A percentile compares a stretch with the other conserved stretches of the same genome.
phyloP scores from a whole-genome alignment of 371 early-diverging fungal genomes.

The Dichotomocladium elegans region DNA sequence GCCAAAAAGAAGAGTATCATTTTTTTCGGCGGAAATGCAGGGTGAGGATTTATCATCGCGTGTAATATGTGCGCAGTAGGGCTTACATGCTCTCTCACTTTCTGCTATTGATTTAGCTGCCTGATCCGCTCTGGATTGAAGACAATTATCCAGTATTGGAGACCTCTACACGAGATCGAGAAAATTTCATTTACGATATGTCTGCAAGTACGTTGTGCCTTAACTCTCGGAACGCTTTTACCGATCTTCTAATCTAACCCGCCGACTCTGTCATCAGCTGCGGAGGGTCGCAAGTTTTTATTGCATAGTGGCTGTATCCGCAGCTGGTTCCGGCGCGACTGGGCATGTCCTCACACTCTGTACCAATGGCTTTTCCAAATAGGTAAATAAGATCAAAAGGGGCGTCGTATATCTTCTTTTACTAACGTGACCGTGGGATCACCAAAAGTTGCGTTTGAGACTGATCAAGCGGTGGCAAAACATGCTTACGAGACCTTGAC shows the following conservation, averaged over 20 bases:
- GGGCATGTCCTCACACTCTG: constrained; percentile 31
- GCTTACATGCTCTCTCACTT: too few relatives aligned
- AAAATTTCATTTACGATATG: constrained; percentile 8
- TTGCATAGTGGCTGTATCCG: constrained; percentile 20
- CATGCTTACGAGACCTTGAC: constrained; percentile 27
- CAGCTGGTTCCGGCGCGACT: constrained; percentile 29
- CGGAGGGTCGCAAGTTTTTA: constrained; percentile 22
- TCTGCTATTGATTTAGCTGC: constrained; percentile 7
- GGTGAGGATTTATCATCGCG: not conserved
- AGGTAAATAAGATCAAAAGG: constrained; percentile 12
- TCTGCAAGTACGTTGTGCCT: constrained; percentile 9
- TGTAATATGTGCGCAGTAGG: too few relatives aligned
- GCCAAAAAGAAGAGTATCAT: not conserved
- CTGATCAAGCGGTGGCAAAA: constrained; percentile 18
- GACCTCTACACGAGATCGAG: not conserved
- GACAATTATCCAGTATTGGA: not conserved
- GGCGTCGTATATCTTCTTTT: not conserved
- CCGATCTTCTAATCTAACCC: not conserved
- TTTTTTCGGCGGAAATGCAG: constrained; percentile 12
- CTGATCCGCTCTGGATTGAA: constrained; percentile 12
- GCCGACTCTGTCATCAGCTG: too few relatives aligned
- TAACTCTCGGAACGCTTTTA: not conserved
- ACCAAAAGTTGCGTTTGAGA: constrained; percentile 23
- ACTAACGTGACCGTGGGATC: not conserved
- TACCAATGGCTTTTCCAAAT: constrained; percentile 43